phyloP scores from a whole-genome alignment of 2,329 filamentous ascomycete species.

The Ambrosiella cleistominuta region DNA sequence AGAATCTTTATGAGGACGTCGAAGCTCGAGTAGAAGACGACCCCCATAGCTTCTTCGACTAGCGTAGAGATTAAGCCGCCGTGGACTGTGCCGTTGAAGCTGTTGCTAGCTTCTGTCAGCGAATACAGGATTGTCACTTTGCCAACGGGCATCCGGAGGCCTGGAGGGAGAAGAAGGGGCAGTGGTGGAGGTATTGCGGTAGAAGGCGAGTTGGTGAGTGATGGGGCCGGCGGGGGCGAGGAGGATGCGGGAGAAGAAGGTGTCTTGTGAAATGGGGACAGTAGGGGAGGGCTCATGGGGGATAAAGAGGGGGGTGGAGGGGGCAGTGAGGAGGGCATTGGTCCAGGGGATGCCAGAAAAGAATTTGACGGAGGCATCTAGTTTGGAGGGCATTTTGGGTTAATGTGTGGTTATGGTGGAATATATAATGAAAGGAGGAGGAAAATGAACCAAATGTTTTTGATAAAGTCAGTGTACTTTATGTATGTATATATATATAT shows the following conservation, averaged over 20 bases:
- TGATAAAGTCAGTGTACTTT: too few relatives aligned
- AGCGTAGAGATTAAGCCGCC: conserved; percentile 16
- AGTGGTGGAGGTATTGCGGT: conserved; percentile 10
- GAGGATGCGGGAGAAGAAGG: conserved; percentile 14
- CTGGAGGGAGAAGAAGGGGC: conserved; percentile 2
- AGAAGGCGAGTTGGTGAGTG: conserved; percentile 16
- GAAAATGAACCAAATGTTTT: background rate
- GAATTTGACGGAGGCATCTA: conserved; percentile 1
- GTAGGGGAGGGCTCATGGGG: background rate
- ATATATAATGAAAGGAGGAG: background rate
- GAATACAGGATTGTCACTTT: conserved; percentile 16
- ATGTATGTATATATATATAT: too few relatives aligned
- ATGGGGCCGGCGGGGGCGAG: conserved; percentile 12
- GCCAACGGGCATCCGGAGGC: conserved; percentile 12
- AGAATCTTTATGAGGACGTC: background rate
- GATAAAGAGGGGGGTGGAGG: background rate
- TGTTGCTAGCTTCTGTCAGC: conserved; percentile 15
- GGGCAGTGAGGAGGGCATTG: conserved; percentile 3
- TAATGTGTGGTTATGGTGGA: background rate
- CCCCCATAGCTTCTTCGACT: conserved; percentile 19
- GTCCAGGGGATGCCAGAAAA: conserved; percentile 13
- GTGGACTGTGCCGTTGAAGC: conserved; percentile 17
- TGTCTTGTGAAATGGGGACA: conserved; percentile 8
- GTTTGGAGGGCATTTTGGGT: background rate
- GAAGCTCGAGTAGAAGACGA: conserved; percentile 16